Evolutionary conservation across 306 rosid genomes (phyloP).

Genomic region (Senna siamea): DNA sequence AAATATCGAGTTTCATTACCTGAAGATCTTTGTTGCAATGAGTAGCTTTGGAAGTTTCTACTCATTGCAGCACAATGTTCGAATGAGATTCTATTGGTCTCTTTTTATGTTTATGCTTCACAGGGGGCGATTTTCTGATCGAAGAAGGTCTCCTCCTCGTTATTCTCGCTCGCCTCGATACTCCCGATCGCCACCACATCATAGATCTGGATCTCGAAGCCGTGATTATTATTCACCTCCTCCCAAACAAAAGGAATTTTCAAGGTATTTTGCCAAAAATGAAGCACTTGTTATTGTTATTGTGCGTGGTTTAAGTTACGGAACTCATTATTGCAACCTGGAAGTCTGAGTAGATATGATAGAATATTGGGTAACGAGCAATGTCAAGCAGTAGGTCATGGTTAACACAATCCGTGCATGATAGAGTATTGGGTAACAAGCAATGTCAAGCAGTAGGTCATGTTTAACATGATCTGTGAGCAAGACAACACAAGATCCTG

Average conservation of each 20-base stretch:
- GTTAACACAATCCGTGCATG: neutral
- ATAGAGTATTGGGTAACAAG: neutral
- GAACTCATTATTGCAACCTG: neutral
- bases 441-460: neutral
- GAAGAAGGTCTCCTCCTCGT: slow-evolving; percentile 87
- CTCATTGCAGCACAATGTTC: neutral
- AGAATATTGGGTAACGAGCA: neutral
- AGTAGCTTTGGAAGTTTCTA: too few species aligned
- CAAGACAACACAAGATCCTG: neutral
- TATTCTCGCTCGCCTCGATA: slow-evolving; percentile 71
- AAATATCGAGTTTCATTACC: neutral
- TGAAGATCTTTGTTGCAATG: too few species aligned
- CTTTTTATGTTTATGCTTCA: slow-evolving; percentile 19
- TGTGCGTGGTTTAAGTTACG: neutral
- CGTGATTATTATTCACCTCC: slow-evolving; percentile 74
- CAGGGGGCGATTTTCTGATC: slow-evolving; percentile 62
- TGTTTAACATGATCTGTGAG: neutral
- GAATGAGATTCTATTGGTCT: slow-evolving; percentile 11
- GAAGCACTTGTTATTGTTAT: neutral
- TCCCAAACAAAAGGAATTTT: slow-evolving; percentile 69
- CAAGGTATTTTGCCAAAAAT: slow-evolving; percentile 57
- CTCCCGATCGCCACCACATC: slow-evolving; percentile 79
- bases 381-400: neutral
- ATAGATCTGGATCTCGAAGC: slow-evolving; percentile 73
- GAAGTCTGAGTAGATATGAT: neutral